phyloP scores from a whole-genome alignment of 148 eudicot species.

The Hydrangea macrophylla region DNA sequence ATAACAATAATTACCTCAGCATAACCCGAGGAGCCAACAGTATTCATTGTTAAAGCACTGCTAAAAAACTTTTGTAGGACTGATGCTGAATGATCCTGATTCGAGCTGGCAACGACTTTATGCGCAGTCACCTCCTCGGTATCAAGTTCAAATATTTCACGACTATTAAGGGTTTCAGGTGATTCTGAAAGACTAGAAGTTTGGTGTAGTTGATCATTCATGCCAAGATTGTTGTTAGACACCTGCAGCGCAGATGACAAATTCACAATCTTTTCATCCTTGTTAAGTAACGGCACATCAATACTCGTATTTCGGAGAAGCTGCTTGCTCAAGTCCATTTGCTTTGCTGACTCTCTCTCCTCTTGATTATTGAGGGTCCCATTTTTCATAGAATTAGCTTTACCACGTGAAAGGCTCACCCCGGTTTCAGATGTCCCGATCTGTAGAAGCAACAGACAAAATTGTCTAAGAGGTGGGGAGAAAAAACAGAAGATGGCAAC shows the following conservation, averaged over 20 bases:
- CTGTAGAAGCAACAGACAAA: constrained; percentile 31
- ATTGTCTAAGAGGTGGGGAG: not conserved
- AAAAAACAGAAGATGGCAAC: not conserved
- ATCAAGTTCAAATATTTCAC: constrained; percentile 34
- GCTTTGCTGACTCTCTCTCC: constrained; percentile 25
- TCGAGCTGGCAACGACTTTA: constrained; percentile 34
- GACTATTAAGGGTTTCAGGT: constrained; percentile 35
- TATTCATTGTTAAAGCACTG: constrained; percentile 36
- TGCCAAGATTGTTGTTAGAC: constrained; percentile 18
- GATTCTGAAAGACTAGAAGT: constrained; percentile 34
- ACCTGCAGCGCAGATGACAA: constrained; percentile 25
- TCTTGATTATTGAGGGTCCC: constrained; percentile 29
- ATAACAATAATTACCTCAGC: constrained; percentile 45
- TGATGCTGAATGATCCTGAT: constrained; percentile 41
- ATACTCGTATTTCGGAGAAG: constrained; percentile 24
- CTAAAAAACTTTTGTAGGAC: constrained; percentile 76
- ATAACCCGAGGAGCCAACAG: constrained; percentile 22
- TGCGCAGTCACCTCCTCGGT: constrained; percentile 33
- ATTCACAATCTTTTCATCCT: constrained; percentile 24
- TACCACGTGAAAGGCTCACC: constrained; percentile 22
- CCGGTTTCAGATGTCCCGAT: constrained; percentile 37
- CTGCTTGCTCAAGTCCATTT: constrained; percentile 21
- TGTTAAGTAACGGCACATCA: constrained; percentile 14
- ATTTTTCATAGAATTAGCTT: constrained; percentile 20
- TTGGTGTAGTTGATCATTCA: constrained; percentile 19